Evolutionary conservation across 1,139 yeast genomes (phyloP), one percentile per base, ranked within the genome.

Genomic region (Trichomonascaceae sp.): DNA sequence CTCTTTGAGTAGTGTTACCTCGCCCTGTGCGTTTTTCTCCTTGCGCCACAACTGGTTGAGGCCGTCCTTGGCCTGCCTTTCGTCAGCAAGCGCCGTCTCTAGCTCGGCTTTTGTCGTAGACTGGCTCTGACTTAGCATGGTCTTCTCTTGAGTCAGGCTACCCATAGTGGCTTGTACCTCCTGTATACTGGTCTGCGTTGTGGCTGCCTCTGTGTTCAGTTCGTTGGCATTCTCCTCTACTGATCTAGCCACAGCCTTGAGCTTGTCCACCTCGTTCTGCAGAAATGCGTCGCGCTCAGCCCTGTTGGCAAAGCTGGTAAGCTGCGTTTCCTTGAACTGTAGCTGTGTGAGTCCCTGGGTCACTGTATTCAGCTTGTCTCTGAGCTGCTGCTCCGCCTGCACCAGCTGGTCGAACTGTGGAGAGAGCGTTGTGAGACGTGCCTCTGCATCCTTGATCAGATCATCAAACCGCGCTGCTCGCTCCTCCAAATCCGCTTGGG

Each of bases 261-360:
- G 45, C 4, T 52, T 52, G 1, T 50, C 44, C 13, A 80, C 64
- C 43, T 77, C 73, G 0, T 48, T 36, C 4, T 59, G 47, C n/a
- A 87, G 62, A 92, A 93, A 81, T 1, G 43, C 33, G 50, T 85
- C 79, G 44, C 96, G 68, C 40, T 80, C 77, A 3, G 57, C 50
- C 41, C 68, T 66, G 8, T 68, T 57, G 1, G 56, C 44, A 46
- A 82, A 85, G 43, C 71, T 69, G 28, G 74, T 67, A 43, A 71
- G 71, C 37, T 89, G 69, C 30, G 79, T 84, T 46, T 77, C 82
- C 48, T 85, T 87, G 9, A 84, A 65, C 37, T 79, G 71, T 6
- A 87, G 56, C 5, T 74, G 67, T 43, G 81, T 64, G 52, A 79
- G 85, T 26, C 61, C 65, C 2, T 74, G 62, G 34, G 66, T 65